Percentiles rank a stretch among this genome's conserved stretches.
Conservation (phyloP, 2,329 filamentous ascomycete species). For the Botrytis fabae region DNA sequence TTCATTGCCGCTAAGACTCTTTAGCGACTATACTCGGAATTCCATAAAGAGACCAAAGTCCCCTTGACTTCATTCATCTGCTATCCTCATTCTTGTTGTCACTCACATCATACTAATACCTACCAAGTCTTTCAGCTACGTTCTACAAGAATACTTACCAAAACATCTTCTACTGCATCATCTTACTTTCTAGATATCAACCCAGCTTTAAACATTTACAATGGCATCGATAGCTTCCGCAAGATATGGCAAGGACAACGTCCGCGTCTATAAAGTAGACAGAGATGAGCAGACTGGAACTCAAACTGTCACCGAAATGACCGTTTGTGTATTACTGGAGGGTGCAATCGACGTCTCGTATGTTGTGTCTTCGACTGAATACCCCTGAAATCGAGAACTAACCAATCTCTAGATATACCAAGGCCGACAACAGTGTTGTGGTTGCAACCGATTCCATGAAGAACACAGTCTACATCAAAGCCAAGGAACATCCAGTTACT, state of each 20-base stretch:
- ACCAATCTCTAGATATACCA: conserved; percentile 68
- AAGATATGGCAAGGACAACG: conserved; percentile 93
- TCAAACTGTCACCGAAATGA: conserved; percentile 93
- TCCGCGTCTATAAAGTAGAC: conserved; percentile 95
- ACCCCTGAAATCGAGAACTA: not conserved
- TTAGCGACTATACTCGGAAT: not conserved
- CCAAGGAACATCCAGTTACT: conserved; percentile 88
- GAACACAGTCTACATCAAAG: conserved; percentile 93
- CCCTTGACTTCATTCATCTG: conserved; percentile 6
- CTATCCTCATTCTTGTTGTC: conserved; percentile 17
- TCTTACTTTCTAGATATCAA: not conserved
- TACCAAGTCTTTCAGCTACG: not conserved
- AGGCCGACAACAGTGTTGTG: conserved; percentile 90
- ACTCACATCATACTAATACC: conserved; percentile 14
- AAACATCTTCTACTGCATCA: not conserved
- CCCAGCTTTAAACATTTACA: conserved; percentile 25
- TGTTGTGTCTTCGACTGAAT: conserved; percentile 39
- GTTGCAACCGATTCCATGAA: conserved; percentile 98
- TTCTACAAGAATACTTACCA: not conserved
- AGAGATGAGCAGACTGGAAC: conserved; percentile 72
- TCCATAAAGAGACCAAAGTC: conserved; percentile 15
- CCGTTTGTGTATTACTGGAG: conserved; percentile 87
- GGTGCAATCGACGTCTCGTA: conserved; percentile 85
- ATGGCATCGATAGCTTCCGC: conserved; percentile 63
- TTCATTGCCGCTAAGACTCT: conserved; percentile 8